A percentile compares a stretch with the other conserved stretches of the same genome.
These are phyloP conservation scores for Thielaviopsis euricoi DNA, from an alignment of 2,329 filamentous ascomycete species.

Conservation along the genomic window DNA sequence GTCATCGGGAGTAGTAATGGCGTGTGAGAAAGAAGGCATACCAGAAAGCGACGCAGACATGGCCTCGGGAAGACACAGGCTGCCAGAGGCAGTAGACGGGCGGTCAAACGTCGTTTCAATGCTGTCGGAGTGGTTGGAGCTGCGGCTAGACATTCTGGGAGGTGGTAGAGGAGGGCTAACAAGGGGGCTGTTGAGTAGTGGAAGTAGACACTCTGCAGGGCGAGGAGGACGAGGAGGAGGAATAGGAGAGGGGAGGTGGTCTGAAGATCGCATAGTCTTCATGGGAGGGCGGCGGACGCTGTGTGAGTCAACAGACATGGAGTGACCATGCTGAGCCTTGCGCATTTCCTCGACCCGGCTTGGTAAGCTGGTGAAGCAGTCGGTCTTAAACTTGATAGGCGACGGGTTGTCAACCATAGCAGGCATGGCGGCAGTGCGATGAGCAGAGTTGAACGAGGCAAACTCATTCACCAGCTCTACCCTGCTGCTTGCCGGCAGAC, in stretches of 20 bases:
- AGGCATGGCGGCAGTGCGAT: conserved; percentile 8
- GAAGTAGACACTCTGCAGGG: conserved; percentile 20
- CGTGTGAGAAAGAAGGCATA: conserved; percentile 20
- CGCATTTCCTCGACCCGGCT: conserved; percentile 11
- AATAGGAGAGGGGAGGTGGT: conserved; percentile 30
- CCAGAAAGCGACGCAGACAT: conserved; percentile 17
- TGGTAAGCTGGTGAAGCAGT: neutral
- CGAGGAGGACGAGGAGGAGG: conserved; percentile 29
- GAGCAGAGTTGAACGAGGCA: conserved; percentile 9
- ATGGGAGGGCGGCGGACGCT: conserved; percentile 13
- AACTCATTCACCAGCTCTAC: conserved; percentile 28
- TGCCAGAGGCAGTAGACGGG: conserved; percentile 25
- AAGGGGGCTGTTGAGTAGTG: conserved; percentile 9
- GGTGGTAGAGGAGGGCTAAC: conserved; percentile 27
- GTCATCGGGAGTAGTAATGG: conserved; percentile 26
- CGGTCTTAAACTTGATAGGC: conserved; percentile 23
- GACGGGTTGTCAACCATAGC: conserved; percentile 15
- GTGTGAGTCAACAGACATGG: conserved; percentile 9
- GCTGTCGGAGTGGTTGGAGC: conserved; percentile 28
- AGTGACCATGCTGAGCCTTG: conserved; percentile 12
- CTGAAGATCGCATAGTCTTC: conserved; percentile 31
- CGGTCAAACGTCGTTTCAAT: conserved; percentile 26
- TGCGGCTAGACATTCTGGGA: conserved; percentile 38
- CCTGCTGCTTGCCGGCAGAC: conserved; percentile 24
- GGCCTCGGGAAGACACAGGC: conserved; percentile 29